Base-by-base conservation (phyloP, 2,329 filamentous ascomycete species). In the Colletotrichum eleusines region DNA sequence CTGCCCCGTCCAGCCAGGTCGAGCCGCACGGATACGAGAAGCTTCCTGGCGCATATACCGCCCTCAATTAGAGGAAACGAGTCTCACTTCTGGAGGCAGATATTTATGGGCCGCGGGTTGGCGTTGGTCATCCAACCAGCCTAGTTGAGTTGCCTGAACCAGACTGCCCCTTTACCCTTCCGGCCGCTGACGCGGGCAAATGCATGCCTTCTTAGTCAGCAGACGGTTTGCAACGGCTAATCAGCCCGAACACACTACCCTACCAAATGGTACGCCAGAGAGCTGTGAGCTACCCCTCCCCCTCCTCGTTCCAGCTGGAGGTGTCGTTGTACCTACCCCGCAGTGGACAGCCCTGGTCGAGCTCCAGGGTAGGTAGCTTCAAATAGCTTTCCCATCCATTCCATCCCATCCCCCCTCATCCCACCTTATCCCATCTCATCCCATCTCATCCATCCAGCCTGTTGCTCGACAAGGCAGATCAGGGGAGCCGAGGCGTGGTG, bases 141-240 rank as follows among this genome's bases (percentile, higher is more conserved):
- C 48, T 9, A 28, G 23, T 18, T 7, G 20, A n/a, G 20, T 5
- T n/a, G n/a, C n/a, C n/a, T n/a, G n/a, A n/a, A n/a, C n/a, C n/a
- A n/a, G n/a, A n/a, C 5, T 44, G 12, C 14, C 23, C 23, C 23
- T n/a, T n/a, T n/a, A n/a, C n/a, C n/a, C n/a, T n/a, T n/a, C n/a
- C n/a, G 11, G 12, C 16, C 38, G 14, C 38, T 40, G 38, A 40
- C 38, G 38, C 16, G 38, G 38, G 38, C 14, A 18, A 40, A 38
- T 33, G 51, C 20, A 4, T 20, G 18, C 33, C 55, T 61, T 44
- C 55, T 61, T 61, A 66, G 64, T 66, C 64, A 66, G 55, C 64
- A 14, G 20, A 42, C 54, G 61, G 66, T 33, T 69, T 60, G 23
- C 66, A 55, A 63, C 61, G 66, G 61, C 66, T 55, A 35, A 50